A percentile compares a stretch with the other conserved stretches of the same genome.
Evolutionary conservation across 306 rosid species (phyloP).

Genomic region (Lathyrus oleraceus): DNA sequence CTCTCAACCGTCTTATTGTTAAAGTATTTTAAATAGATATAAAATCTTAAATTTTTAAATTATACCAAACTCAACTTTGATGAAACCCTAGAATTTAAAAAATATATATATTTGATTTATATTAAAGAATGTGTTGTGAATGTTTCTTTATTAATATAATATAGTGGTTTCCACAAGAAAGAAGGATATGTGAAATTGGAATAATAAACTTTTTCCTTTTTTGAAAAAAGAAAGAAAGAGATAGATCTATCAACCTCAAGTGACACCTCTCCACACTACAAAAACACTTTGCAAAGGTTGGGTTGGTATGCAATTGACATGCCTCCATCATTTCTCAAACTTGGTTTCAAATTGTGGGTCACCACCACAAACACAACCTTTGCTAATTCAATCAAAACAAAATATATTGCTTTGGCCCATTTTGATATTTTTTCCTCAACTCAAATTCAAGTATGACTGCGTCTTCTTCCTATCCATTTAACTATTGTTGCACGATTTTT

Average conservation of each 20-base stretch:
- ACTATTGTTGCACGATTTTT: conserved; percentile 28
- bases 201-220: conserved; percentile 31
- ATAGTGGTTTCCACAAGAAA: conserved; percentile 40
- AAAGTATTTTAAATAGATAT: too few relatives aligned
- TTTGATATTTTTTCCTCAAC: conserved; percentile 37
- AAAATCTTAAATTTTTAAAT: not conserved
- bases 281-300: conserved; percentile 31
- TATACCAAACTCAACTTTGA: not conserved
- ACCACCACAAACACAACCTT: conserved; percentile 43
- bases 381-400: conserved; percentile 45
- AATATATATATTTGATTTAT: not conserved
- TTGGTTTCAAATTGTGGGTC: conserved; percentile 47
- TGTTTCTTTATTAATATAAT: not conserved
- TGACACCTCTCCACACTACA: conserved; percentile 42
- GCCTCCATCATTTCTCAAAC: conserved; percentile 51
- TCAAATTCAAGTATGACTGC: conserved; percentile 36
- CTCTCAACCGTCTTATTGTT: too few relatives aligned
- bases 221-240: conserved; percentile 38
- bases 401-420: conserved; percentile 54
- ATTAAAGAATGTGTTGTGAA: not conserved
- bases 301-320: conserved; percentile 38
- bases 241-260: conserved; percentile 26
- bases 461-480: conserved; percentile 33
- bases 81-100: not conserved
- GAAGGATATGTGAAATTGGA: conserved; percentile 31